These are phyloP conservation scores for Akanthomyces muscarius DNA, from an alignment of 2,329 filamentous ascomycete genomes.

Conservation along the genomic window DNA sequence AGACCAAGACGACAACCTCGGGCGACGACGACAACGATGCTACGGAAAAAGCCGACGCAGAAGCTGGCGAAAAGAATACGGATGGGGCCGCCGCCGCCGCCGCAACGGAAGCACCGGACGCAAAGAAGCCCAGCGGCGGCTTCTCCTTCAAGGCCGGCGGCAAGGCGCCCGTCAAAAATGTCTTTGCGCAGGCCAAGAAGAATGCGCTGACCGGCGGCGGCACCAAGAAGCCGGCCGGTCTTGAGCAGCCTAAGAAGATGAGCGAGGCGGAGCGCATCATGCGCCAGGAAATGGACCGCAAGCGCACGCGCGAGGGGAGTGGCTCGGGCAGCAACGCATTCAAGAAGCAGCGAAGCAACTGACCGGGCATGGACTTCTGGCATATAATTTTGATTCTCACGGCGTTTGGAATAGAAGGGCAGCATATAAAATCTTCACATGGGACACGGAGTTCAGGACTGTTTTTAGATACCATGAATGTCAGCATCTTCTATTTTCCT, in stretches of 20 bases:
- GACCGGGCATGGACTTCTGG: background rate
- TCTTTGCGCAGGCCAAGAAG: slow-evolving; percentile 65
- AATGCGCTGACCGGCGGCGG: slow-evolving; percentile 60
- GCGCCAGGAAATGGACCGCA: slow-evolving; percentile 75
- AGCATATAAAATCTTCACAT: background rate
- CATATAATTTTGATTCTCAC: background rate
- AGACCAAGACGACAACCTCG: slow-evolving; percentile 29
- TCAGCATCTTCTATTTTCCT: slow-evolving; percentile 17
- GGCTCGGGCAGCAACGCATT: slow-evolving; percentile 42
- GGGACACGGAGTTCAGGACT: background rate
- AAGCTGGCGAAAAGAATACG: slow-evolving; percentile 15
- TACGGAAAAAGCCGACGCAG: slow-evolving; percentile 22
- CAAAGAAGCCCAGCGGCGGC: slow-evolving; percentile 32
- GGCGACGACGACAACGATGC: slow-evolving; percentile 20
- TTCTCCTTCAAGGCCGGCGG: slow-evolving; percentile 62
- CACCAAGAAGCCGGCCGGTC: slow-evolving; percentile 56
- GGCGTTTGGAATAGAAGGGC: background rate
- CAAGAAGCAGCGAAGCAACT: slow-evolving; percentile 46
- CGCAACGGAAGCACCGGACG: background rate
- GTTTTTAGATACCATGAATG: slow-evolving; percentile 30
- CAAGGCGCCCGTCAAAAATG: slow-evolving; percentile 70
- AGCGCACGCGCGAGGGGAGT: slow-evolving; percentile 50
- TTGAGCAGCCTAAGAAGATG: slow-evolving; percentile 73
- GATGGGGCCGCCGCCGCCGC: slow-evolving; percentile 19
- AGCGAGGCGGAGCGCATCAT: slow-evolving; percentile 86